Evolutionary conservation across 768 basidiomycete species (phyloP), one percentile per base, ranked within the genome.

Genomic region (Brasilioporus rufonigricans): DNA sequence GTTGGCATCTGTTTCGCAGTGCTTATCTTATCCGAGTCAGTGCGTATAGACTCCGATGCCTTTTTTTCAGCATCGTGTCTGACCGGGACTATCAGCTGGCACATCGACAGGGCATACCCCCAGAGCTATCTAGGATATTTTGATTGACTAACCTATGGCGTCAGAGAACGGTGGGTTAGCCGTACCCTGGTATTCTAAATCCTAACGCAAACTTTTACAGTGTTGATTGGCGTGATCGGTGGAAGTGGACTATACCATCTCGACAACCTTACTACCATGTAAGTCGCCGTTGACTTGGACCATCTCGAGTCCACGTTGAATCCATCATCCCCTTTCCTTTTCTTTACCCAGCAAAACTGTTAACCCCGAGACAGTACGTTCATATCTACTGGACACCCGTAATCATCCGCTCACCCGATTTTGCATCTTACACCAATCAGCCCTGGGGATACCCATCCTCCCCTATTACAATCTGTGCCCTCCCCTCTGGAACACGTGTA

Each of bases 391-490:
- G 4, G n/a, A 9, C 18, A 19, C 40, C 33, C 18, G 18, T n/a
- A 11, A 23, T 32, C 33, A 16, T 43, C 39, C 32, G 46, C 46
- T 41, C 21, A 38, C 48, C 31, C 43, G 43, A 33, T 13, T 13
- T 33, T 33, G 11, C 44, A 48, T 27, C 31, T 26, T 24, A 50
- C 21, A 6, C 58, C 44, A 2, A 36, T 24, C 45, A 95, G 92
- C 96, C 96, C 11, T 98, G 94, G 94, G 96, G 96, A 23, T 77
- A 80, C 63, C 91, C 96, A 3, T 90, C 87, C 32, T 89, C 93
- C 0, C 93, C 93, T 0, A 94, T 98, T 60, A 85, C 87, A n/a
- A 95, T 99, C 69, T 86, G 86, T 19, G 72, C 85, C n/a, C 84
- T 97, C 21, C 90, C 92, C 2, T 87, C 89, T 0, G 91, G 93